These are phyloP conservation scores for Cytospora schulzeri DNA, from an alignment of 2,329 filamentous ascomycete genomes.

Conservation along the genomic window DNA sequence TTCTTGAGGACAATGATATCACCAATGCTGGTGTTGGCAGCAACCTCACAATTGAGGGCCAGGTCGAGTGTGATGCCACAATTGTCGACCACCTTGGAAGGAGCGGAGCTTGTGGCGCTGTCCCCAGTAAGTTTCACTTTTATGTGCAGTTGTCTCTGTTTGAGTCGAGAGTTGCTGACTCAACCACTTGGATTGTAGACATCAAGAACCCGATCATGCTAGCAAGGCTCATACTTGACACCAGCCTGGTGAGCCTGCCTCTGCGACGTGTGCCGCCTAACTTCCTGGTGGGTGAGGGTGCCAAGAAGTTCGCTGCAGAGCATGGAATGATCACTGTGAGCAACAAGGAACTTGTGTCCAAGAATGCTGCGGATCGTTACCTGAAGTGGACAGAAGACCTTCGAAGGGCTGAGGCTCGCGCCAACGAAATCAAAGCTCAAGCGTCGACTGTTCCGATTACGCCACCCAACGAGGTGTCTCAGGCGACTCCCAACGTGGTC, in stretches of 20 bases:
- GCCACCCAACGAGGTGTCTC: not conserved
- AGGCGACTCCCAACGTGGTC: not conserved
- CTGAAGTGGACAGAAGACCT: slow-evolving; percentile 77
- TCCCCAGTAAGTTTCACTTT: slow-evolving; percentile 67
- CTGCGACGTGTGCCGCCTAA: slow-evolving; percentile 90
- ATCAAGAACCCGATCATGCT: slow-evolving; percentile 91
- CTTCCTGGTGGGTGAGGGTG: slow-evolving; percentile 82
- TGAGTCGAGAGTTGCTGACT: not conserved
- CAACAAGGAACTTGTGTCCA: slow-evolving; percentile 78
- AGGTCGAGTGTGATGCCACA: slow-evolving; percentile 92
- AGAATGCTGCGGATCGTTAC: slow-evolving; percentile 76
- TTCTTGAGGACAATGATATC: slow-evolving; percentile 91
- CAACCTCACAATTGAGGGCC: slow-evolving; percentile 87
- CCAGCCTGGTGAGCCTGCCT: slow-evolving; percentile 74
- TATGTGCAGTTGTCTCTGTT: not conserved
- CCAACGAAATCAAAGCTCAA: not conserved
- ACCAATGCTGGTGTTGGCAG: slow-evolving; percentile 97
- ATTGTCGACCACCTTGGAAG: slow-evolving; percentile 88
- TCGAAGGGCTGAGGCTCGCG: slow-evolving; percentile 39
- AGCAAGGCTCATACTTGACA: slow-evolving; percentile 80
- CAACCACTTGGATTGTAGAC: slow-evolving; percentile 53
- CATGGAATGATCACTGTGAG: slow-evolving; percentile 74
- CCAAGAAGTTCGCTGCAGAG: slow-evolving; percentile 81
- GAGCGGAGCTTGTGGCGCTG: slow-evolving; percentile 91
- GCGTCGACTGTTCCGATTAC: not conserved